A percentile compares a stretch with the other conserved stretches of the same genome.
phyloP scores from a whole-genome alignment of 2,329 filamentous ascomycete genomes.

The Alternaria triticimaculans region DNA sequence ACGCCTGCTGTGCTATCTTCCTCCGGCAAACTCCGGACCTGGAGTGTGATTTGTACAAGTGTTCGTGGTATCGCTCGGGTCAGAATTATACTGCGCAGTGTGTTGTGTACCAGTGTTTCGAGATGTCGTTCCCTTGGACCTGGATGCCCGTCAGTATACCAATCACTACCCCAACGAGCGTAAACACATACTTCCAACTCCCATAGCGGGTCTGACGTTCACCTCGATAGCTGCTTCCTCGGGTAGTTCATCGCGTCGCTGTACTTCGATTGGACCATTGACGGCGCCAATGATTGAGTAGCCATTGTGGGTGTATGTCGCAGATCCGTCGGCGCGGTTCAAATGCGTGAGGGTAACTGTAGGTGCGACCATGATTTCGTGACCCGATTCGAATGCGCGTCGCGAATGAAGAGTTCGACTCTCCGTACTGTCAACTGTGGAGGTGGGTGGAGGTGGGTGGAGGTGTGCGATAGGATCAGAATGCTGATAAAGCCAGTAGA shows the following conservation, averaged over 20 bases:
- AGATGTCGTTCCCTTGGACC: conserved; percentile 70
- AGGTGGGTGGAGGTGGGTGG: neutral
- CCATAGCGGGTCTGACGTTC: conserved; percentile 82
- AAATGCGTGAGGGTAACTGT: conserved; percentile 55
- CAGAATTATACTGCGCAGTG: conserved; percentile 76
- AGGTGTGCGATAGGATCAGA: neutral
- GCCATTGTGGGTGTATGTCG: conserved; percentile 75
- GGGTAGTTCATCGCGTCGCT: conserved; percentile 85
- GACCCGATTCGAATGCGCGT: neutral
- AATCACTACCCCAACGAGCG: neutral
- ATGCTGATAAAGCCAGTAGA: neutral
- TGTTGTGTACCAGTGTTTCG: conserved; percentile 75
- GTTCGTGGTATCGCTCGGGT: conserved; percentile 77
- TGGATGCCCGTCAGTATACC: conserved; percentile 9
- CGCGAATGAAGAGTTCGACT: neutral
- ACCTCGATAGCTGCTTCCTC: conserved; percentile 93
- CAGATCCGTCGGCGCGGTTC: conserved; percentile 78
- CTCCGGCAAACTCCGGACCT: conserved; percentile 72
- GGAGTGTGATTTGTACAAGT: conserved; percentile 81
- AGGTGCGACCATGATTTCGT: conserved; percentile 34
- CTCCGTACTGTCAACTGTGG: neutral
- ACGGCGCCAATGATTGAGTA: conserved; percentile 85
- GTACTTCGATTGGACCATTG: conserved; percentile 91
- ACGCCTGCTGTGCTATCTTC: conserved; percentile 69
- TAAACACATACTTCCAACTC: conserved; percentile 68